These are phyloP conservation scores for Chalaropsis thielavioides DNA, from an alignment of 2,329 filamentous ascomycete species.

Conservation along the genomic window DNA sequence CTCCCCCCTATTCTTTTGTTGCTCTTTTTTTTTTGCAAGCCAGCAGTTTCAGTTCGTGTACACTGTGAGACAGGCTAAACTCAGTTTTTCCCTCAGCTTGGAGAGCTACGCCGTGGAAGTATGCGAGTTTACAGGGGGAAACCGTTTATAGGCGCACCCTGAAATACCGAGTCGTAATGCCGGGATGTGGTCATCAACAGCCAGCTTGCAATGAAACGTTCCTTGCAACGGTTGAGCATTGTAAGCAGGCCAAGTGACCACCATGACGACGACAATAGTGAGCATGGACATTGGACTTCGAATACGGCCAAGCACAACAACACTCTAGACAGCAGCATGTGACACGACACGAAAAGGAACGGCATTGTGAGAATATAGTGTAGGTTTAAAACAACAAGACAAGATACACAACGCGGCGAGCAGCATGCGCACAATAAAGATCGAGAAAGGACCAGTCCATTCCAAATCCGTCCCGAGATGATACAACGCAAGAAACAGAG, in stretches of 20 bases:
- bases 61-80: background rate
- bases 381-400: background rate
- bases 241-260: too few relatives aligned
- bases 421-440: background rate
- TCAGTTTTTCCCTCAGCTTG: background rate
- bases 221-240: too few relatives aligned
- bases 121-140: too few relatives aligned
- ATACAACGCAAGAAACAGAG: slow-evolving; percentile 6
- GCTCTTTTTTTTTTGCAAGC: background rate
- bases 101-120: background rate
- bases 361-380: background rate
- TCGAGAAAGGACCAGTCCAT: slow-evolving; percentile 2
- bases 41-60: background rate
- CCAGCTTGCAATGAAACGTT: too few relatives aligned
- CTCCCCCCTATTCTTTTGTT: background rate
- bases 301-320: too few relatives aligned
- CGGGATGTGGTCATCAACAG: too few relatives aligned
- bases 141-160: too few relatives aligned
- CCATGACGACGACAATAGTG: too few relatives aligned
- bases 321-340: background rate
- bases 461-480: background rate
- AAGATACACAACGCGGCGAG: background rate
- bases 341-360: background rate
- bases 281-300: too few relatives aligned
- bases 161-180: too few relatives aligned